Percentiles rank a stretch among this genome's conserved stretches.
Conservation (phyloP, 2,329 filamentous ascomycete genomes). For the Trichoderma endophyticum region DNA sequence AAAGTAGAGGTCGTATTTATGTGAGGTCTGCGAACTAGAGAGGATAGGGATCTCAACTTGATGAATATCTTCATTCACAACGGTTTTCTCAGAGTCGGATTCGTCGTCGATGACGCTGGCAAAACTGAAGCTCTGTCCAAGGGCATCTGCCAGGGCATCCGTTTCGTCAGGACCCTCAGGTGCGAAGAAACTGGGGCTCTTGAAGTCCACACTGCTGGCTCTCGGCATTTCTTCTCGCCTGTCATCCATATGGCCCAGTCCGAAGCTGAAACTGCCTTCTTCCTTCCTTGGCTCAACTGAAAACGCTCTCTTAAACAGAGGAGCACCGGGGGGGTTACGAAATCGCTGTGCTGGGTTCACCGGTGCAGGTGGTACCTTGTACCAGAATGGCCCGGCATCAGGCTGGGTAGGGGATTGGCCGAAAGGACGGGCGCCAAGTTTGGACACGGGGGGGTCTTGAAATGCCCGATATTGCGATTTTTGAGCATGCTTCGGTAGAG, state of each 20-base stretch:
- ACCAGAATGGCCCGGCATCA: slow-evolving; percentile 58
- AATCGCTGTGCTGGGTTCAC: slow-evolving; percentile 61
- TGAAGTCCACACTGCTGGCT: slow-evolving; percentile 43
- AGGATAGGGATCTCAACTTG: background rate
- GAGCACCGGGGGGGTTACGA: slow-evolving; percentile 58
- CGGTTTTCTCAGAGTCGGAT: background rate
- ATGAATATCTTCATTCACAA: background rate
- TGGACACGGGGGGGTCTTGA: slow-evolving; percentile 41
- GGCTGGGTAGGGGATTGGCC: slow-evolving; percentile 44
- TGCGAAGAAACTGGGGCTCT: slow-evolving; percentile 61
- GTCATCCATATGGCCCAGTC: background rate
- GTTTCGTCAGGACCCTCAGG: slow-evolving; percentile 37
- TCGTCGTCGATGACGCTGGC: slow-evolving; percentile 29
- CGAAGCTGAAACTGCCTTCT: slow-evolving; percentile 18
- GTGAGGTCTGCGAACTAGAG: slow-evolving; percentile 18
- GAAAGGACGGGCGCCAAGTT: slow-evolving; percentile 42
- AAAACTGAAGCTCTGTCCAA: slow-evolving; percentile 44
- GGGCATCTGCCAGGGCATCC: slow-evolving; percentile 43
- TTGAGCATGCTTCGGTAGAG: slow-evolving; percentile 37
- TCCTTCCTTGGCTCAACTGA: slow-evolving; percentile 37
- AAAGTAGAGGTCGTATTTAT: slow-evolving; percentile 22
- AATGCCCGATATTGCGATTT: slow-evolving; percentile 55
- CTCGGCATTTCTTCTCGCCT: slow-evolving; percentile 16
- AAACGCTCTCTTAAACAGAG: slow-evolving; percentile 46
- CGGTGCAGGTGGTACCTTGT: slow-evolving; percentile 66